Evolutionary conservation across 2,329 filamentous ascomycete genomes (phyloP), one percentile per base, ranked within the genome.

Genomic region (Parastagonospora nodorum): DNA sequence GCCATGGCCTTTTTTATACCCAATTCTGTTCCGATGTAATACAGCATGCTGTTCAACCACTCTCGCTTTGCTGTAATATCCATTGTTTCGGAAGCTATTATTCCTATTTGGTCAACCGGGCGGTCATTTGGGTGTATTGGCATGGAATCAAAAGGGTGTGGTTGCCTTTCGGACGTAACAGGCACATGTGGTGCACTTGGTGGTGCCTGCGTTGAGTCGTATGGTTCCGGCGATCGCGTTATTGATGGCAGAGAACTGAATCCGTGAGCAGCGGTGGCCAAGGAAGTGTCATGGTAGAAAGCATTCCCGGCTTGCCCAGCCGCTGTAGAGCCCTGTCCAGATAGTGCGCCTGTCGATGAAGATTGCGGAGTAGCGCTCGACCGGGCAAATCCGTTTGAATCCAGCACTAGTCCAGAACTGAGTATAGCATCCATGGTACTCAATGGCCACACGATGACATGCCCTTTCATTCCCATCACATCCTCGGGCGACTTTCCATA

Each of bases 1-100:
- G 51, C 60, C n/a, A 69, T 30, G 1, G 55, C 68, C 49, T 66
- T 68, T 44, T 65, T 66, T 8, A 69, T 61, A 0, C 67, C 66
- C 4, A 71, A 35, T 19, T 67, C 62, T 1, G 46, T 51, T 1
- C 50, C 66, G 2, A 60, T 39, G 30, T 65, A 71, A 29, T 64
- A 68, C 15, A 68, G 32, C 28, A 69, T 38, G 0, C 58, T 39
- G 31, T 69, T 67, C 8, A 71, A 28, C 68, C 66, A 69, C 39
- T 67, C 63, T 0, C 64, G 46, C 6, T 58, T 41, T 0, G 60
- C 64, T 0, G 51, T 48, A 0, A 71, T 52, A 24, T 71, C 66
- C 12, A 69, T 62, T 1, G 24, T 48, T 0, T 57, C 51, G 0
- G 55, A 55, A 2, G 53, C 39, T 11, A 44, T 12, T 16, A 4